Percentiles rank a stretch among this genome's conserved stretches.
phyloP scores from a whole-genome alignment of 169 alveolate genomes.

The Plasmodium adleri region DNA sequence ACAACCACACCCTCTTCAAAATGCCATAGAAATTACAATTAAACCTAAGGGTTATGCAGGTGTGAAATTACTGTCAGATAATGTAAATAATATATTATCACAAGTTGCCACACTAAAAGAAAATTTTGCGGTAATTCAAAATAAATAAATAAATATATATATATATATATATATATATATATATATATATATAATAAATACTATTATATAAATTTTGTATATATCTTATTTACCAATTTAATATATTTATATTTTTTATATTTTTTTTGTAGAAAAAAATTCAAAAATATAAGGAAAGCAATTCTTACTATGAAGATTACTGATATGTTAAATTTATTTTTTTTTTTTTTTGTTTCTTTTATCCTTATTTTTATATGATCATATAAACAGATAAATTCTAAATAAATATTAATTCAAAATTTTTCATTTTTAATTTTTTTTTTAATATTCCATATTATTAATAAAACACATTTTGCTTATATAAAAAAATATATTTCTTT shows the following conservation, averaged over 20 bases:
- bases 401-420: too few relatives aligned
- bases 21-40: constrained; percentile 56
- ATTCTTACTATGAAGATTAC: constrained; percentile 30
- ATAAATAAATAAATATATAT: constrained; percentile 15
- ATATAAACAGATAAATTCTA: too few relatives aligned
- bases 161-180: not conserved
- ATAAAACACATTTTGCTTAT: too few relatives aligned
- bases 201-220: too few relatives aligned
- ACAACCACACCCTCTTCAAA: constrained; percentile 74
- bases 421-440: too few relatives aligned
- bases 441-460: too few relatives aligned
- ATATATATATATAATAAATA: not conserved
- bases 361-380: too few relatives aligned
- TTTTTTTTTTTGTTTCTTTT: too few relatives aligned
- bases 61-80: constrained; percentile 70
- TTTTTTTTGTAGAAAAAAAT: constrained; percentile 33
- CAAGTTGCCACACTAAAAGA: constrained; percentile 50
- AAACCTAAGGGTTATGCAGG: constrained; percentile 76
- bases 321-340: constrained; percentile 3
- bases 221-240: too few relatives aligned
- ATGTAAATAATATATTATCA: constrained; percentile 15
- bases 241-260: constrained; percentile 8
- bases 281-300: constrained; percentile 54
- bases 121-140: constrained; percentile 33
- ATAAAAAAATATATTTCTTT: too few relatives aligned